Conservation (phyloP, 768 basidiomycete genomes). For the Hebeloma cylindrosporum region DNA sequence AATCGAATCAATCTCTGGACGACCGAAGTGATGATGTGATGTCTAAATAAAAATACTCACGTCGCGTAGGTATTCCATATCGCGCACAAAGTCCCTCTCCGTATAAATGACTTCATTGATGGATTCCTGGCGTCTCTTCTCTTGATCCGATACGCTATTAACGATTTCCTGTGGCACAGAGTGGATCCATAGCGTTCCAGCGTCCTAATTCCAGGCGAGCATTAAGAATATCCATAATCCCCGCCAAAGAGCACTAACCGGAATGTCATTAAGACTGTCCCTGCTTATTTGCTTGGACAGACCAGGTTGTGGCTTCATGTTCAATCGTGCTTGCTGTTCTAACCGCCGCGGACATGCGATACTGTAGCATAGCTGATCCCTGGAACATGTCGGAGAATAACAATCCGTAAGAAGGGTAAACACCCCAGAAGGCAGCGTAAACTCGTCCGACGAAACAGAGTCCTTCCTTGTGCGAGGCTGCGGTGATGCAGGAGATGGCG, state of each 20-base stretch:
- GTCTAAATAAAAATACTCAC: conserved; percentile 43
- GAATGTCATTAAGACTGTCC: conserved; percentile 79
- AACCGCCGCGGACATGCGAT: conserved; percentile 93
- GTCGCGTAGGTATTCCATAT: conserved; percentile 97
- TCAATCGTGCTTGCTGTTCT: conserved; percentile 91
- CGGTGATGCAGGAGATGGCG: conserved; percentile 27
- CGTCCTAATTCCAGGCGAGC: conserved; percentile 27
- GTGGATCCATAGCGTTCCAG: conserved; percentile 91
- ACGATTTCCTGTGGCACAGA: conserved; percentile 93
- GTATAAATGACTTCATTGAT: conserved; percentile 97
- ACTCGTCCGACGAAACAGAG: conserved; percentile 52
- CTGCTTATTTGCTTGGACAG: conserved; percentile 80
- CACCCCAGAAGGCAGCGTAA: conserved; percentile 84
- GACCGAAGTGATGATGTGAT: conserved; percentile 1
- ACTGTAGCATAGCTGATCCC: conserved; percentile 94
- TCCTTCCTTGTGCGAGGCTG: conserved; percentile 36
- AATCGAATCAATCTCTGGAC: conserved; percentile 3
- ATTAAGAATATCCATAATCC: conserved; percentile 1
- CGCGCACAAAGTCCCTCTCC: conserved; percentile 95
- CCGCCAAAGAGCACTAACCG: conserved; percentile 42
- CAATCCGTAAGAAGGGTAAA: conserved; percentile 97
- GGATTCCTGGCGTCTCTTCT: conserved; percentile 96
- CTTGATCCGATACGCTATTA: conserved; percentile 86
- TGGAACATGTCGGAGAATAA: conserved; percentile 95
- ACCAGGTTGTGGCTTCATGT: conserved; percentile 92